A percentile compares a stretch with the other conserved stretches of the same genome.
These are phyloP conservation scores for Asterionellopsis glacialis DNA, from an alignment of 108 stramenopile genomes.

Conservation along the genomic window DNA sequence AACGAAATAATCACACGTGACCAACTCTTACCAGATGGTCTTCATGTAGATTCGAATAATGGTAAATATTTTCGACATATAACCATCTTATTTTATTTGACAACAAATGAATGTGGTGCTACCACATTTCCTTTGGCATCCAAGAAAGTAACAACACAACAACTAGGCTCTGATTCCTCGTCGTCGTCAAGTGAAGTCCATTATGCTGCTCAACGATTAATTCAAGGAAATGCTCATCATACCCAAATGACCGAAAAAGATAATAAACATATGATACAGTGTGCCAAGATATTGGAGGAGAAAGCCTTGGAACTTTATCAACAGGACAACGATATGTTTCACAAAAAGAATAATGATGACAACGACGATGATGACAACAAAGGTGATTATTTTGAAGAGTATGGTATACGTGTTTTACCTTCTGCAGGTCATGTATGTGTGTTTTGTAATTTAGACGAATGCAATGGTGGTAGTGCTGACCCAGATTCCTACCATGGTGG, in stretches of 20 bases:
- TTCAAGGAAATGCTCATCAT: background rate
- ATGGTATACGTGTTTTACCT: background rate
- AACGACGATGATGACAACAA: no score
- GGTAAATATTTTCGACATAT: slow-evolving; percentile 5
- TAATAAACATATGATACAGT: background rate
- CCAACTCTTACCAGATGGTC: slow-evolving; percentile 6
- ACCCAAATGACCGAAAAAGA: background rate
- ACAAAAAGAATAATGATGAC: background rate
- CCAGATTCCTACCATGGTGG: background rate
- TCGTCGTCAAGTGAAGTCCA: background rate
- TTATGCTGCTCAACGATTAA: background rate
- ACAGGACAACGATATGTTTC: background rate
- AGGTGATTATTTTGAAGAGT: no score
- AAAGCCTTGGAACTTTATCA: background rate
- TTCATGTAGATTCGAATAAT: slow-evolving; percentile 13
- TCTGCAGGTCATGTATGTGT: slow-evolving; percentile 1
- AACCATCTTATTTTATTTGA: slow-evolving; percentile 6
- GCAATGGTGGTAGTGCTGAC: background rate
- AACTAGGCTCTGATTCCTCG: background rate
- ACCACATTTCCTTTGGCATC: slow-evolving; percentile 10
- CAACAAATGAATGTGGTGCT: slow-evolving; percentile 1
- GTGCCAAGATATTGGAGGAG: background rate
- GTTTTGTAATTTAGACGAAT: background rate
- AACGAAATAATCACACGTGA: background rate
- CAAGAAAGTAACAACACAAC: background rate